Conservation (phyloP, 306 rosid species). For the Vigna trinervia region DNA sequence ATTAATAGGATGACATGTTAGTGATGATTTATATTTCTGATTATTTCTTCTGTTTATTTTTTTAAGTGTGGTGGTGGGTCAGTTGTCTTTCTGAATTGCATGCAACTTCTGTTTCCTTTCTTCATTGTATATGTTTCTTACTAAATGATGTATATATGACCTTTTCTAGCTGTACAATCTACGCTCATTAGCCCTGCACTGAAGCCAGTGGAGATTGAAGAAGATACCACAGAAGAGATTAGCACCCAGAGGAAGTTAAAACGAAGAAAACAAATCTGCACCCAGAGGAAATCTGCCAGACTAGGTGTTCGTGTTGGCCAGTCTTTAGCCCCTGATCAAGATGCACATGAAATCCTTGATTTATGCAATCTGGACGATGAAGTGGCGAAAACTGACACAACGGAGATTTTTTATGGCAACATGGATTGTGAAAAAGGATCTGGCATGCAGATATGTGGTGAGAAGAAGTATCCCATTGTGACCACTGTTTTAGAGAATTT, state of each 20-base stretch:
- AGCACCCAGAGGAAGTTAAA: not conserved
- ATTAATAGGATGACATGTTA: too few species aligned
- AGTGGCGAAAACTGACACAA: not conserved
- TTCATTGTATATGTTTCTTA: not conserved
- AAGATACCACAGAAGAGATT: not conserved
- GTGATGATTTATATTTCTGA: not conserved
- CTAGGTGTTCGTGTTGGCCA: too few species aligned
- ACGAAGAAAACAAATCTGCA: not conserved
- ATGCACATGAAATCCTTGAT: not conserved
- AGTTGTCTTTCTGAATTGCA: not conserved
- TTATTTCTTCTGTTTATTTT: not conserved
- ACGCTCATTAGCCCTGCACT: not conserved
- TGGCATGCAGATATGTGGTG: not conserved
- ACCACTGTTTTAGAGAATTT: constrained; percentile 6
- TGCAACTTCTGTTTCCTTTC: not conserved
- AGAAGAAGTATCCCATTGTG: not conserved
- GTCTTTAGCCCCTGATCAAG: not conserved
- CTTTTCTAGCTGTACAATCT: not conserved
- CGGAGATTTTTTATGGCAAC: not conserved
- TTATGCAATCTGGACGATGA: not conserved
- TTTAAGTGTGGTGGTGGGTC: not conserved
- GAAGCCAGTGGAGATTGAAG: not conserved
- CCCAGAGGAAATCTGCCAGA: constrained; percentile 20
- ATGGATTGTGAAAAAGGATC: constrained; percentile 12
- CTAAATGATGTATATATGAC: not conserved